Evolutionary conservation across 2,329 filamentous ascomycete genomes (phyloP).

Genomic region (Dactylellina haptotyla): DNA sequence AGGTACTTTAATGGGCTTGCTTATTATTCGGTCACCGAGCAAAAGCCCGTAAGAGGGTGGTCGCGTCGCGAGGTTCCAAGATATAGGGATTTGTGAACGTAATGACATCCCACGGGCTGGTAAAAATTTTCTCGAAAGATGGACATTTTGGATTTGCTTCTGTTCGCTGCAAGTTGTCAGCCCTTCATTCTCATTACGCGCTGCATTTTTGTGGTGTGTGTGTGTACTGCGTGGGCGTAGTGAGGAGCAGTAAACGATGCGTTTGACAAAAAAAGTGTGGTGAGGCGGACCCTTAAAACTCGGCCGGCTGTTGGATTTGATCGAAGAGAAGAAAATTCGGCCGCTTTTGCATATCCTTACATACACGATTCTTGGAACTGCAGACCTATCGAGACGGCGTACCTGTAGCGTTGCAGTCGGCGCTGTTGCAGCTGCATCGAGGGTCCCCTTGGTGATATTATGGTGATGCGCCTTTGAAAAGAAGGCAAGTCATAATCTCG

Average conservation of each 20-base stretch:
- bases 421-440: constrained; percentile 47
- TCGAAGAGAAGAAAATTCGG: constrained; percentile 46
- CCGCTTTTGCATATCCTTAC: constrained; percentile 53
- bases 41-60: constrained; percentile 24
- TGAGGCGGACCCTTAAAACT: constrained; percentile 52
- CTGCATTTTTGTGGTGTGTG: constrained; percentile 32
- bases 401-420: constrained; percentile 33
- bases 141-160: constrained; percentile 45
- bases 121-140: constrained; percentile 24
- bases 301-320: constrained; percentile 29
- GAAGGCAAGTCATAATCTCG: constrained; percentile 54
- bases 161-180: constrained; percentile 47
- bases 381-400: constrained; percentile 33
- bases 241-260: constrained; percentile 20
- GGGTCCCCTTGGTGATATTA: constrained; percentile 46
- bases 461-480: constrained; percentile 46
- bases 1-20: constrained; percentile 17
- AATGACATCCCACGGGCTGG: constrained; percentile 50
- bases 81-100: constrained; percentile 52
- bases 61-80: constrained; percentile 44
- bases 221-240: constrained; percentile 1
- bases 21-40: constrained; percentile 33
- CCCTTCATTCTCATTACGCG: constrained; percentile 39
- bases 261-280: constrained; percentile 23
- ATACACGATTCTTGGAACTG: constrained; percentile 43